Evolutionary conservation across 148 eudicot genomes (phyloP).

Genomic region (Talinum fruticosum): DNA sequence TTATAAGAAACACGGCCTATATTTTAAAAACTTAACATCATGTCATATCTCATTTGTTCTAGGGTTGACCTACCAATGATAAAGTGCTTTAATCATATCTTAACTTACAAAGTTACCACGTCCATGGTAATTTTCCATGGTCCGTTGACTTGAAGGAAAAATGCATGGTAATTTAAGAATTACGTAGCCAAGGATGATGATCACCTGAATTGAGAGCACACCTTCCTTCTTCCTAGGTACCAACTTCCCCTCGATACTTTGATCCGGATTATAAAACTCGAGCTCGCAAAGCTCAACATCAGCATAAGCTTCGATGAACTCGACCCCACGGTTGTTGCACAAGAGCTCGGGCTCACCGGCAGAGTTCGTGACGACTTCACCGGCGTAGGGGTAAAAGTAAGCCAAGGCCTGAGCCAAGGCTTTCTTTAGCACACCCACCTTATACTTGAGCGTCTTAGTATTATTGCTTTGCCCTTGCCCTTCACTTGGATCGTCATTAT

Average conservation of each 20-base stretch:
- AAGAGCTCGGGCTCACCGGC: constrained; percentile 66
- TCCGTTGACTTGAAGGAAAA: too few relatives aligned
- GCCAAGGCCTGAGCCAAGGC: constrained; percentile 46
- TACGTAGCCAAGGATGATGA: background rate
- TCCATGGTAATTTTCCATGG: background rate
- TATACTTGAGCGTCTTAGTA: constrained; percentile 1
- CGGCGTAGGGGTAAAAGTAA: constrained; percentile 46
- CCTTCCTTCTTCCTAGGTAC: constrained; percentile 50
- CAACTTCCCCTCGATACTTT: constrained; percentile 54
- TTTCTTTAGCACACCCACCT: constrained; percentile 38
- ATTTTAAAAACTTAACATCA: too few relatives aligned
- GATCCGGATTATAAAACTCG: constrained; percentile 46
- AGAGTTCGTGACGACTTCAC: constrained; percentile 45
- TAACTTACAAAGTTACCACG: too few relatives aligned
- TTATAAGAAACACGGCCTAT: too few relatives aligned
- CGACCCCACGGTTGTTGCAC: constrained; percentile 73
- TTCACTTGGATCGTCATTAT: background rate
- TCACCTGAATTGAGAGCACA: constrained; percentile 66
- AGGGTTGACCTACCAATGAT: too few relatives aligned
- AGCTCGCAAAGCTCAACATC: constrained; percentile 43
- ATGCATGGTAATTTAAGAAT: background rate
- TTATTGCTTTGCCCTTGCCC: background rate
- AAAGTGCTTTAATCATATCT: too few relatives aligned
- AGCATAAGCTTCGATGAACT: constrained; percentile 51
- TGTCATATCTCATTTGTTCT: too few relatives aligned